phyloP scores from a whole-genome alignment of 345 rosid genomes.

The Salix dunnii region DNA sequence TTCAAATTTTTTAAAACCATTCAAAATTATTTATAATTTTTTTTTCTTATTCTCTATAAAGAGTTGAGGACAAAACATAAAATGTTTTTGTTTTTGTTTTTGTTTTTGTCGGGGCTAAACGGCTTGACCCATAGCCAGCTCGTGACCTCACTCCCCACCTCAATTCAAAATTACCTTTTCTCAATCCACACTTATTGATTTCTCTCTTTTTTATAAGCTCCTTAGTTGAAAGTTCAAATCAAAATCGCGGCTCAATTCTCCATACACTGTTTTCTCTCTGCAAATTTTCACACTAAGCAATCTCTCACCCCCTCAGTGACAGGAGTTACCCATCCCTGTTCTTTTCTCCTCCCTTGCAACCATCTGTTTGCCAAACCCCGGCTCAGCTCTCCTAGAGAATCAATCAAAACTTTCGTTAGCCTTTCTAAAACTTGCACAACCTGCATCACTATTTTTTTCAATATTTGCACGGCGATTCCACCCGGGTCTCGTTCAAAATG shows the following conservation, averaged over 20 bases:
- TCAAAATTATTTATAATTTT: too few relatives aligned
- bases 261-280: neutral
- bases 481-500: constrained; percentile 15
- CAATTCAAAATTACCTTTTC: constrained; percentile 8
- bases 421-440: neutral
- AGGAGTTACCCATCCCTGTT: neutral
- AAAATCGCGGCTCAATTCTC: constrained; percentile 17
- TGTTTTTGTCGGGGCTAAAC: too few relatives aligned
- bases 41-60: too few relatives aligned
- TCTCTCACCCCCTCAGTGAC: neutral
- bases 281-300: neutral
- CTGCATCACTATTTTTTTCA: neutral
- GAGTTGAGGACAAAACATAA: too few relatives aligned
- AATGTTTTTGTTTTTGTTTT: too few relatives aligned
- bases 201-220: constrained; percentile 7
- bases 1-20: too few relatives aligned
- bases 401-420: neutral
- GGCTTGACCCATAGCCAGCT: neutral
- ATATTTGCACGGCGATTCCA: constrained; percentile 8
- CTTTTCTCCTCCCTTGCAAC: neutral
- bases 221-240: constrained; percentile 14
- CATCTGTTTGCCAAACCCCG: neutral
- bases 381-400: too few relatives aligned
- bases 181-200: neutral
- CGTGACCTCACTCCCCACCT: neutral